Evolutionary conservation across 768 basidiomycete genomes (phyloP).

Genomic region (Lactarius deliciosus): DNA sequence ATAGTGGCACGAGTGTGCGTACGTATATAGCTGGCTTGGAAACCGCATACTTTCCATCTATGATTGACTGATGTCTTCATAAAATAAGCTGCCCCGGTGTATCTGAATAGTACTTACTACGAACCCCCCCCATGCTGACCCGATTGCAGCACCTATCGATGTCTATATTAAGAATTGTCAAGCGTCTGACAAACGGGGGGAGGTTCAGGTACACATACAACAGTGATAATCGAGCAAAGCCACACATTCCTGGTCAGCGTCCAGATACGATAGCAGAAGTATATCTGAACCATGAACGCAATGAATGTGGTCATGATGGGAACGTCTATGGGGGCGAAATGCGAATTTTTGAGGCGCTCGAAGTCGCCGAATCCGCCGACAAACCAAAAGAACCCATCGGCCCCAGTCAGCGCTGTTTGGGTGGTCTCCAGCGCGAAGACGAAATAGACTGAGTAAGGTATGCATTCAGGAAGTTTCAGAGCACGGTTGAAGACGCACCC

Average conservation of each 20-base stretch:
- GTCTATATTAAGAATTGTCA: background rate
- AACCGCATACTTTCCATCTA: conserved; percentile 9
- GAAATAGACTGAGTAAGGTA: conserved; percentile 31
- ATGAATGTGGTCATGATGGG: conserved; percentile 34
- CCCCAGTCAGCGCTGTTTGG: conserved; percentile 33
- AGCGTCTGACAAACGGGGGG: background rate
- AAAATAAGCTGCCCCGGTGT: background rate
- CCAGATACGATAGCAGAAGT: conserved; percentile 39
- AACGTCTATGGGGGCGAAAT: conserved; percentile 34
- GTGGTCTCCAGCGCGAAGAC: conserved; percentile 32
- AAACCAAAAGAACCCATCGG: conserved; percentile 36
- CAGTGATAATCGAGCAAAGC: conserved; percentile 11
- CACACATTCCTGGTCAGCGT: conserved; percentile 26
- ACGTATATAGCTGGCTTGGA: conserved; percentile 16
- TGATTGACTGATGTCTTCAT: conserved; percentile 2
- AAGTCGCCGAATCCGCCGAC: conserved; percentile 36
- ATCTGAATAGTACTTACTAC: background rate
- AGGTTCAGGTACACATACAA: conserved; percentile 1
- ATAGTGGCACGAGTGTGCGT: background rate
- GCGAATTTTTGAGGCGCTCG: conserved; percentile 28
- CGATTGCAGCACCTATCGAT: conserved; percentile 2
- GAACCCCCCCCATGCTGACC: conserved; percentile 18
- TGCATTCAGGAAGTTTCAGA: background rate
- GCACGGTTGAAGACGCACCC: background rate
- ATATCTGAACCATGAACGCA: conserved; percentile 34